These are phyloP conservation scores for Hibiscus tridactylites DNA, from an alignment of 345 rosid species.

Conservation along the genomic window DNA sequence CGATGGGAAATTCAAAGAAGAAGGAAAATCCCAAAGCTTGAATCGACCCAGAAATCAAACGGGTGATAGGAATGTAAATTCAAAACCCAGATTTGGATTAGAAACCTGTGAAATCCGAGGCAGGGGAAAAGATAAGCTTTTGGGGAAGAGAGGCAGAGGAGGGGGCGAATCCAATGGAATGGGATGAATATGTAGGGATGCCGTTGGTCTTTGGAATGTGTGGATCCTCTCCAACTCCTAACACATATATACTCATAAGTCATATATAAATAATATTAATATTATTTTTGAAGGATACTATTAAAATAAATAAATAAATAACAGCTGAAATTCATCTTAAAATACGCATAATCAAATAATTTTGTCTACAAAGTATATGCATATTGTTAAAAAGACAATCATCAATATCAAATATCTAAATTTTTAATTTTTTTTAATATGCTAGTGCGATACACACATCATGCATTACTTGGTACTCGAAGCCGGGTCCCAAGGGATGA, in stretches of 20 bases:
- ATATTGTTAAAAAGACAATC: too few species aligned
- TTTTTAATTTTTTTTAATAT: too few species aligned
- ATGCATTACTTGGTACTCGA: too few species aligned
- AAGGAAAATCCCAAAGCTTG: not conserved
- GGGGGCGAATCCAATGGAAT: not conserved
- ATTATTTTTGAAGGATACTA: too few species aligned
- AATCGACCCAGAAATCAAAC: not conserved
- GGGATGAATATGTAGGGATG: not conserved
- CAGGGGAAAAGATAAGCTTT: not conserved
- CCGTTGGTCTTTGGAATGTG: not conserved
- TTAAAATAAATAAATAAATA: too few species aligned
- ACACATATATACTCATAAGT: not conserved
- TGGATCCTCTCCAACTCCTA: not conserved
- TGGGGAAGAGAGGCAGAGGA: not conserved
- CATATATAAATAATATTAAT: too few species aligned
- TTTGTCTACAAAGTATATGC: too few species aligned
- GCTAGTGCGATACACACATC: too few species aligned
- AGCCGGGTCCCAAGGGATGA: too few species aligned
- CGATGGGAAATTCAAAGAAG: not conserved
- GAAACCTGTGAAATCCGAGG: not conserved
- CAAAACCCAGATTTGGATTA: not conserved
- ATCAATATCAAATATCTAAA: too few species aligned
- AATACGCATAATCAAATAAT: rapidly evolving
- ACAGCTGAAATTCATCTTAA: too few species aligned
- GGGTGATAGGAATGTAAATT: not conserved